Evolutionary conservation across 2,329 filamentous ascomycete genomes (phyloP).

Genomic region (Scedosporium aurantiacum): DNA sequence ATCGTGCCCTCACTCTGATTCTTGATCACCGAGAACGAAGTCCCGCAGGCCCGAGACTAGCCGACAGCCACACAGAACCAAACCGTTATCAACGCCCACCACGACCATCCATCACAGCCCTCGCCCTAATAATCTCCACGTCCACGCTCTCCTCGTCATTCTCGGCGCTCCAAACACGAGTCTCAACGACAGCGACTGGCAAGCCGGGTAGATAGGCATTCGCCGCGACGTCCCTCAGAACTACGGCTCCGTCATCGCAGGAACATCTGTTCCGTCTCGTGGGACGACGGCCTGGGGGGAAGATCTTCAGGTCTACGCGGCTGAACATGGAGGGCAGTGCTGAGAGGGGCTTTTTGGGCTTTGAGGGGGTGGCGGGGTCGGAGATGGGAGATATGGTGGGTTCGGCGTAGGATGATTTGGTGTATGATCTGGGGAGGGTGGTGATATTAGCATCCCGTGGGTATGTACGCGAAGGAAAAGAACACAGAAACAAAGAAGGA

Average conservation of each 20-base stretch:
- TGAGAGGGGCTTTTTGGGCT: neutral
- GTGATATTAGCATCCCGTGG: neutral
- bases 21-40: too few species aligned
- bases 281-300: neutral
- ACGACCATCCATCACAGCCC: too few species aligned
- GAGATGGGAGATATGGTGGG: neutral
- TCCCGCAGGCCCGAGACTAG: too few species aligned
- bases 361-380: neutral
- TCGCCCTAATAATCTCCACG: too few species aligned
- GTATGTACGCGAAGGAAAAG: neutral
- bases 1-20: too few species aligned
- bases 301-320: neutral
- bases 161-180: conserved; percentile 3
- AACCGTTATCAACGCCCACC: too few species aligned
- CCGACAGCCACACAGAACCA: too few species aligned
- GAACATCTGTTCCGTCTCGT: neutral
- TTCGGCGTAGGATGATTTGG: neutral
- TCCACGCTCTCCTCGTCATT: neutral
- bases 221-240: neutral
- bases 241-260: too few species aligned
- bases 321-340: neutral
- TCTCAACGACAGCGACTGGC: neutral
- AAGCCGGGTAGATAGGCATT: neutral
- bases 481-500: neutral
- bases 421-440: neutral